phyloP scores from a whole-genome alignment of 148 eudicot genomes.

The Simmondsia chinensis region DNA sequence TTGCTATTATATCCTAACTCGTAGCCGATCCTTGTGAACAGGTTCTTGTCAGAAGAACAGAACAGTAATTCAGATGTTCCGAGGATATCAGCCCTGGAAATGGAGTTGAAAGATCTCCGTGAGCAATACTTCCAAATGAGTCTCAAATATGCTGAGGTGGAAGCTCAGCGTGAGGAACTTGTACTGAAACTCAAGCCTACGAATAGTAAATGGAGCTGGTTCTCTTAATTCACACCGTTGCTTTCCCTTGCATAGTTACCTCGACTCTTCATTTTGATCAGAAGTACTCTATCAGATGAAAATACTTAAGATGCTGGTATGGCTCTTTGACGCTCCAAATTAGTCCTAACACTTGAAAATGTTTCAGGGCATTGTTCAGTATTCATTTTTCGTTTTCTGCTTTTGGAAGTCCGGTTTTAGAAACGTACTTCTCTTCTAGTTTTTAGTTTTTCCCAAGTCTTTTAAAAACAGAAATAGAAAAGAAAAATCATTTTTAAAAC shows the following conservation, averaged over 20 bases:
- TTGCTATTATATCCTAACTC: neutral
- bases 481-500: too few relatives aligned
- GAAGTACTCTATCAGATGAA: too few relatives aligned
- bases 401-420: too few relatives aligned
- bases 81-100: slow-evolving; percentile 36
- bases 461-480: too few relatives aligned
- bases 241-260: neutral
- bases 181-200: slow-evolving; percentile 69
- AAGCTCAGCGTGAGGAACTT: slow-evolving; percentile 82
- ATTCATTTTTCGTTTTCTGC: too few relatives aligned
- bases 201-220: slow-evolving; percentile 52
- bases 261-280: too few relatives aligned
- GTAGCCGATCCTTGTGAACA: slow-evolving; percentile 8
- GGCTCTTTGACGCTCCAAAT: too few relatives aligned
- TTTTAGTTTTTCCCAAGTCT: too few relatives aligned
- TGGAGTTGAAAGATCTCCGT: slow-evolving; percentile 67
- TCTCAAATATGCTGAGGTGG: slow-evolving; percentile 87
- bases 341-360: too few relatives aligned
- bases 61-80: slow-evolving; percentile 16
- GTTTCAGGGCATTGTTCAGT: too few relatives aligned
- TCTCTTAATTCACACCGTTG: slow-evolving; percentile 23
- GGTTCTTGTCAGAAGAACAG: slow-evolving; percentile 34
- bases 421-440: too few relatives aligned
- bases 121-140: slow-evolving; percentile 82
- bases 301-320: too few relatives aligned